These are phyloP conservation scores for Ophiocordyceps australis DNA, from an alignment of 2,329 filamentous ascomycete species.

Conservation along the genomic window DNA sequence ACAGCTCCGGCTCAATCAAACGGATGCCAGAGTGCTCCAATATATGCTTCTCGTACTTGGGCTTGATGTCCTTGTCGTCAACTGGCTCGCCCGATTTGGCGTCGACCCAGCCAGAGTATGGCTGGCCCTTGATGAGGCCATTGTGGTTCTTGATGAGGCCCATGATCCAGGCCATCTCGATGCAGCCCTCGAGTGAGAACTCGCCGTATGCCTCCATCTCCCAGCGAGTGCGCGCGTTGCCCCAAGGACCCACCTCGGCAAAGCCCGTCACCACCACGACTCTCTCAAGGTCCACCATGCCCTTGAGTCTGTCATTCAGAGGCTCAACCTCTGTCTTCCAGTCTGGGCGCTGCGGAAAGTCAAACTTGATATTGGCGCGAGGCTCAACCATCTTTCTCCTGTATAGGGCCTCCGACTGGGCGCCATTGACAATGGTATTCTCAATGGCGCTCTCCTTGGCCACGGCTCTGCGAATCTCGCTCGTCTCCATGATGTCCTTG, in stretches of 20 bases:
- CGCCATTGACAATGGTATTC: conserved; percentile 93
- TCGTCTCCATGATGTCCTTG: conserved; percentile 88
- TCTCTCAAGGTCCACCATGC: conserved; percentile 97
- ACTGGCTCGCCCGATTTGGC: conserved; percentile 87
- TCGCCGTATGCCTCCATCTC: conserved; percentile 97
- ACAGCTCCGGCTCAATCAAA: conserved; percentile 91
- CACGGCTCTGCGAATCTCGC: conserved; percentile 81
- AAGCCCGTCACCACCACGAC: conserved; percentile 97
- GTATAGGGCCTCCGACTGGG: conserved; percentile 80
- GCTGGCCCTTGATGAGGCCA: conserved; percentile 84
- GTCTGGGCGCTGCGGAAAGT: conserved; percentile 78
- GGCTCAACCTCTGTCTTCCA: conserved; percentile 86
- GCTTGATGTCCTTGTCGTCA: conserved; percentile 94
- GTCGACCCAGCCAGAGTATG: conserved; percentile 94
- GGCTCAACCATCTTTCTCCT: conserved; percentile 88
- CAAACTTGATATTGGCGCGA: conserved; percentile 93
- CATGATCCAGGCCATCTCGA: conserved; percentile 99
- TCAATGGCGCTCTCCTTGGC: conserved; percentile 92
- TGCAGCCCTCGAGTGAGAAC: conserved; percentile 92
- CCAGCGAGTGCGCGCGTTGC: conserved; percentile 95
- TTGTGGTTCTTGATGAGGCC: conserved; percentile 98
- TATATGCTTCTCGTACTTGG: conserved; percentile 93
- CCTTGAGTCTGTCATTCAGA: conserved; percentile 74
- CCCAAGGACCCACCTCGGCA: conserved; percentile 91
- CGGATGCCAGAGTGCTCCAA: conserved; percentile 95